phyloP scores from a whole-genome alignment of 2,329 filamentous ascomycete genomes.

The Alternaria gansuensis region DNA sequence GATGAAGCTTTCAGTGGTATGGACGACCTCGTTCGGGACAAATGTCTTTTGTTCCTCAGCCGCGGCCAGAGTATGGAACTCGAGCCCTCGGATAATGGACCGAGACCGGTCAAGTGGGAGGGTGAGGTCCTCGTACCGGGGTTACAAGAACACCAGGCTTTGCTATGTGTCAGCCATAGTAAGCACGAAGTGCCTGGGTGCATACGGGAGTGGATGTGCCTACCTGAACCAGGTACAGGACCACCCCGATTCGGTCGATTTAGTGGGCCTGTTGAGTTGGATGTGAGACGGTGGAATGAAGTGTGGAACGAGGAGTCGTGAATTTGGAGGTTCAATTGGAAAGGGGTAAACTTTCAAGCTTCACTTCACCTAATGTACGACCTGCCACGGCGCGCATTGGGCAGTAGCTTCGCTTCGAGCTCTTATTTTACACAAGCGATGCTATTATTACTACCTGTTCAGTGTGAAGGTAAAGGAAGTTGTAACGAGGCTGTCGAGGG shows the following conservation, averaged over 20 bases:
- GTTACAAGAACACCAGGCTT: conserved; percentile 74
- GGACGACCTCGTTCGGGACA: conserved; percentile 73
- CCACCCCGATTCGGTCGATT: conserved; percentile 72
- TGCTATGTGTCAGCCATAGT: conserved; percentile 92
- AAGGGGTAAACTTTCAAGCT: too few species aligned
- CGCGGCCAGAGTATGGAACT: conserved; percentile 53
- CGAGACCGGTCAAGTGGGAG: conserved; percentile 56
- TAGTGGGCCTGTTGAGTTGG: conserved; percentile 67
- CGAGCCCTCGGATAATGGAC: conserved; percentile 47
- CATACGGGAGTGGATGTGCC: conserved; percentile 83
- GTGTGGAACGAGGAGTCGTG: conserved; percentile 55
- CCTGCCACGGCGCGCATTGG: neutral
- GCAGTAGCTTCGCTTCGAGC: neutral
- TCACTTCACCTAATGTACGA: neutral
- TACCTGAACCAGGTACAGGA: conserved; percentile 77
- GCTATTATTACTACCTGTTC: neutral
- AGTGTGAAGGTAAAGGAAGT: neutral
- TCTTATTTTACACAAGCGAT: neutral
- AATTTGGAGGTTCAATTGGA: neutral
- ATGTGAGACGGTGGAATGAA: conserved; percentile 68
- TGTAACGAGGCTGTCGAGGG: neutral
- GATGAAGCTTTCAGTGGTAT: conserved; percentile 63
- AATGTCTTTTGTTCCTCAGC: conserved; percentile 81
- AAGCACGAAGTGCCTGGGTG: conserved; percentile 88
- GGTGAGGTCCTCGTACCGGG: conserved; percentile 66